Evolutionary conservation across 2,329 filamentous ascomycete genomes (phyloP), one percentile per base, ranked within the genome.

Genomic region (Gliomastix tumulicola): DNA sequence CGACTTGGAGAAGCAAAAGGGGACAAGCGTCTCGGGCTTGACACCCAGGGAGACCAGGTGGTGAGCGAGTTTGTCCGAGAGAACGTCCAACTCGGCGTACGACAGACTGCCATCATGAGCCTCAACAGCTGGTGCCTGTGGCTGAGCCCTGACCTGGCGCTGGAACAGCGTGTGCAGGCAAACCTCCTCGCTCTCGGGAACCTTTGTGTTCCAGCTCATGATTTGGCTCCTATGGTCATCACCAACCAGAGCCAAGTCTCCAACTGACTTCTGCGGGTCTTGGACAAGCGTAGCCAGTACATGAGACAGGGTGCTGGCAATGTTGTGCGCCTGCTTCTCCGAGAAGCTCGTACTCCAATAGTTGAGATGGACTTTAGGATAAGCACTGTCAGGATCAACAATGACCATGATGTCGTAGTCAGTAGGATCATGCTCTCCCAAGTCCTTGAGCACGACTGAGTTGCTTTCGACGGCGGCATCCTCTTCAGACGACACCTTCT

Each of bases 71-170:
- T 47, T 41, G 25, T 55, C 58, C 1, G 67, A 65, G 9, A 57
- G 48, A 2, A 44, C 39, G 28, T 68, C 60, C 5, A 68, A 49
- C 27, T 69, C 54, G 27, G 48, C 37, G 38, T 67, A 69, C 8
- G 63, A 63, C 37, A 66, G 56, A 32, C 52, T 27, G 41, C 63
- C 63, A 38, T 68, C 65, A 62, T 63, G 68, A 3, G 65, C 63
- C 32, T 59, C 46, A 21, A 68, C 55, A 17, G 65, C 65, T 5
- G 50, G 44, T 10, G 53, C 49, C 11, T 46, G 38, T 1, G 65
- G 62, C 6, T 23, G 34, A 8, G 18, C 16, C 12, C 18, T 6
- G 10, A 16, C 16, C 21, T 34, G 30, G 10, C 25, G 18, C 10
- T 25, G 18, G 27, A 36, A 32, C 16, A 34, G 16, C 7, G 21